Conservation (phyloP, 2,329 filamentous ascomycete species). For the Sordariomycetes sp. region DNA sequence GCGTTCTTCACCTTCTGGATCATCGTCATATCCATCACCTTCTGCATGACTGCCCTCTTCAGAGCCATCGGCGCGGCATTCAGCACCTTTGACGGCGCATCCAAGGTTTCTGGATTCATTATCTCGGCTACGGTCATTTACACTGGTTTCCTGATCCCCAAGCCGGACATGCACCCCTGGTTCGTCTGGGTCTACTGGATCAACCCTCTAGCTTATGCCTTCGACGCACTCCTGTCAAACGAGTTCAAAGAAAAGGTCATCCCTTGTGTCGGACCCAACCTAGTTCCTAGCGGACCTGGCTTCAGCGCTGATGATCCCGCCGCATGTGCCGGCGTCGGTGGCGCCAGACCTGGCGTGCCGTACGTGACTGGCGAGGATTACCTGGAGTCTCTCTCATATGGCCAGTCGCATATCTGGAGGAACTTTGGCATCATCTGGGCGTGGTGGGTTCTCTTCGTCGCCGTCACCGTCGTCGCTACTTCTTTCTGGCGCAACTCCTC, state of each 20-base stretch:
- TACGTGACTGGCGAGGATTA: slow-evolving; percentile 45
- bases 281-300: slow-evolving; percentile 34
- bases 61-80: slow-evolving; percentile 41
- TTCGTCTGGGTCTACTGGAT: slow-evolving; percentile 52
- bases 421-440: slow-evolving; percentile 51
- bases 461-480: slow-evolving; percentile 43
- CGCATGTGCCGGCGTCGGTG: slow-evolving; percentile 44
- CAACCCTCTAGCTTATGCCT: slow-evolving; percentile 56
- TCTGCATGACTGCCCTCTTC: slow-evolving; percentile 47
- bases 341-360: slow-evolving; percentile 33
- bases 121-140: slow-evolving; percentile 44
- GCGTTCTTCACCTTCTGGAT: slow-evolving; percentile 52
- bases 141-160: slow-evolving; percentile 49
- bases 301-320: slow-evolving; percentile 29
- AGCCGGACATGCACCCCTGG: slow-evolving; percentile 48
- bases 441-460: slow-evolving; percentile 47
- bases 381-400: slow-evolving; percentile 38
- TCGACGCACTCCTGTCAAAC: slow-evolving; percentile 55
- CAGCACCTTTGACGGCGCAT: slow-evolving; percentile 41
- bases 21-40: slow-evolving; percentile 32
- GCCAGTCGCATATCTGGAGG: slow-evolving; percentile 37
- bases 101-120: slow-evolving; percentile 38
- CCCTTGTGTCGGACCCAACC: slow-evolving; percentile 31
- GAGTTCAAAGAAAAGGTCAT: slow-evolving; percentile 46
- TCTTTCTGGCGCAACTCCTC: slow-evolving; percentile 38